Base-by-base conservation (phyloP, 2,329 filamentous ascomycete genomes). In the Pestalotiopsis sp. region DNA sequence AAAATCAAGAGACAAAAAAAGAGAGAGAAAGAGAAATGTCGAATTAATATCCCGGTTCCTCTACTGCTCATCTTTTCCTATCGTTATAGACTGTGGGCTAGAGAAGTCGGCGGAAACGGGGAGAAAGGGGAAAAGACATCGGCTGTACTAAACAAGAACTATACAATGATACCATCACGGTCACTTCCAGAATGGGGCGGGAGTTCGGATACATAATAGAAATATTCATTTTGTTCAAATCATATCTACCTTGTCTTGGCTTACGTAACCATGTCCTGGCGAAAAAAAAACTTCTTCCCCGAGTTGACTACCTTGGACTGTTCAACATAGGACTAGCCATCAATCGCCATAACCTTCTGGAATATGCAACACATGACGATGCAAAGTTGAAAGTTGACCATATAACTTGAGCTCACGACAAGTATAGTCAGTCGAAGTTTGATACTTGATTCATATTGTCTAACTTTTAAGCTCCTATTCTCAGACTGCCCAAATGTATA, bases 161-260 rank as follows among this genome's bases (percentile, higher is more conserved):
- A 39, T 31, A 62, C 31, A n/a, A 62, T 62, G 59, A 62, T 62
- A 62, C 59, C 59, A 62, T 36, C 36, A 62, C 36, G 59, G 59
- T 62, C 59, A 62, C 36, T 62, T 36, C 59, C 59, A 36, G 12
- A 25, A 14, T 39, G n/a, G n/a, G 27, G 59, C 27, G 59, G 27
- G 31, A 36, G 31, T 27, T 20, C 36, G 31, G n/a, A 36, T 36
- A 39, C 13, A 62, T 20, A 36, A 62, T 62, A 62, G 31, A 39
- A 59, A 11, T 62, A 9, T 62, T 62, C 59, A 7, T 62, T 62
- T 62, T 62, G 59, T 62, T 62, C 59, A 62, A 59, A 59, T 23
- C 23, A 14, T 62, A 5, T 38, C 13, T 14, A 17, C 41, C n/a
- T 52, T 17, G 12, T 52, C 17, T n/a, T n/a, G 14, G 2, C 45